A percentile compares a stretch with the other conserved stretches of the same genome.
Evolutionary conservation across 805 yeast species (phyloP).

Genomic region (Jamesozyma spencerorum): DNA sequence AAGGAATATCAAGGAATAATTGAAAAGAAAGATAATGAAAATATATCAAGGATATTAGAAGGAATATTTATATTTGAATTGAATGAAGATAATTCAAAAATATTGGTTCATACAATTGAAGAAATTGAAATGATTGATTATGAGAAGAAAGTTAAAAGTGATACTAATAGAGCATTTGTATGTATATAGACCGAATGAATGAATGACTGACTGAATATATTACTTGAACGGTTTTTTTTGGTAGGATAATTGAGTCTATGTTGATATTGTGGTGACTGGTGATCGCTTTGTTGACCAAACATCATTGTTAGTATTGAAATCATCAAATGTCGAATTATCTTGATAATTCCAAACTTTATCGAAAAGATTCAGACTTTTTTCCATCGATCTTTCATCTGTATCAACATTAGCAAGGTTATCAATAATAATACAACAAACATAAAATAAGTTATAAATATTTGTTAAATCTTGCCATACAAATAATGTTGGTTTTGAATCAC

Average conservation of each 20-base stretch:
- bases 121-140: slow-evolving; percentile 51
- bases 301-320: too few species aligned
- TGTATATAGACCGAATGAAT: slow-evolving; percentile 10
- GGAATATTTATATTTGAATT: slow-evolving; percentile 64
- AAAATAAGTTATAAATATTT: slow-evolving; percentile 7
- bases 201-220: too few species aligned
- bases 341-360: slow-evolving; percentile 8
- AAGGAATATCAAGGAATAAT: slow-evolving; percentile 1
- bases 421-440: slow-evolving; percentile 11
- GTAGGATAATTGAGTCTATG: too few species aligned
- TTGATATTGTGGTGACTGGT: too few species aligned
- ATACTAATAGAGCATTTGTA: slow-evolving; percentile 15
- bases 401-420: slow-evolving; percentile 10
- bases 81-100: slow-evolving; percentile 43
- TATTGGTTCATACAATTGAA: slow-evolving; percentile 58
- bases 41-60: slow-evolving; percentile 4
- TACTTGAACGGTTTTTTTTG: too few species aligned
- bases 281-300: too few species aligned
- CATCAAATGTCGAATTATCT: too few species aligned
- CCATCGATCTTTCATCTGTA: slow-evolving; percentile 9
- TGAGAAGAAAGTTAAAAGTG: slow-evolving; percentile 16
- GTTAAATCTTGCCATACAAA: slow-evolving; percentile 14
- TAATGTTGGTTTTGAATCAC: slow-evolving; percentile 9
- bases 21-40: slow-evolving; percentile 2
- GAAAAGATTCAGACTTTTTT: slow-evolving; percentile 5